Base-by-base conservation (phyloP, 2,329 filamentous ascomycete genomes). In the Trichoderma gracile region DNA sequence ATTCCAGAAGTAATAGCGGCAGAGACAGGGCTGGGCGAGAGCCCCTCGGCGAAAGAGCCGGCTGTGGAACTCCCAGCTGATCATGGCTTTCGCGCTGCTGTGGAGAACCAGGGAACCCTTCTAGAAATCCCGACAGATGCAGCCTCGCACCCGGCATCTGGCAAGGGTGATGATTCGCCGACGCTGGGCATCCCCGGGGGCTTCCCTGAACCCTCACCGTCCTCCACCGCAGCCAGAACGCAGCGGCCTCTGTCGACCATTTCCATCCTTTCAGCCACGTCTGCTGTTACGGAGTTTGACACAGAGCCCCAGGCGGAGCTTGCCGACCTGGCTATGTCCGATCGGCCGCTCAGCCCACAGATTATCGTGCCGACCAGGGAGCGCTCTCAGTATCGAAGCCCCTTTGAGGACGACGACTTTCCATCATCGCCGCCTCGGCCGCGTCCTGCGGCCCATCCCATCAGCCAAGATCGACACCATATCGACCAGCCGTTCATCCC, bases 231-330 rank as follows among this genome's bases (percentile, higher is more conserved):
- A 45, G 17, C 58, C 45, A 61, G 42, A 61, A 40, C n/a, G 45
- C 79, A 84, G 49, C 76, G 78, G 38, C 86, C 86, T 2, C 75
- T 75, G 38, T 89, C 88, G 17, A 84, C 87, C 3, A 72, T 86
- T 15, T 89, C 88, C 17, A 84, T 87, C 3, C 72, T 86, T 15
- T 90, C 89, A 6, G 78, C 77, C 53, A 78, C 77, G 6, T 88
- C 87, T n/a, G 82, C 82, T 47, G 82, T 82, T 8, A 92, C 89
- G 0, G 87, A 91, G 70, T 90, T 92, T 69, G 90, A 93, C 68
- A 82, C 81, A n/a, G 89, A 92, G 69, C 82, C 87, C 23, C 89
- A 92, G 72, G 85, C 82, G 1, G 84, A 87, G 52, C 77, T 82
- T 1, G 77, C 81, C 0, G 70, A 78, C 17, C 78, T 76, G 49